Base-by-base conservation (phyloP, 2,329 filamentous ascomycete species). In the Colletotrichum viniferum region DNA sequence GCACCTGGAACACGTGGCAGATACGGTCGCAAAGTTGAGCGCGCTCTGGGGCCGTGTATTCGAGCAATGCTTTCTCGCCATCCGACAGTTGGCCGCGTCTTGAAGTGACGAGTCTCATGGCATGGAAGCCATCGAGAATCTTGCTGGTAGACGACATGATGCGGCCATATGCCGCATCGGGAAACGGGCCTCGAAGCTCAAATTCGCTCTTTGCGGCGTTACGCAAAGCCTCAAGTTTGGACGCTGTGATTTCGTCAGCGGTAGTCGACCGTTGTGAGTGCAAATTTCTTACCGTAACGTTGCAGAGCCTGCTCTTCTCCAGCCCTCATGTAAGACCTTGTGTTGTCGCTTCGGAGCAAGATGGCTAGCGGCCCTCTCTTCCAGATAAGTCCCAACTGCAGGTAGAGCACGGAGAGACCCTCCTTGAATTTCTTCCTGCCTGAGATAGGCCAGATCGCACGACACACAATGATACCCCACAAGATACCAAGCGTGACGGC, bases 311-410 rank as follows among this genome's bases (percentile, higher is more conserved):
- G 91, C 82, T 98, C 96, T 84, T 98, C 97, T 43, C 93, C 91
- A n/a, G 96, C 91, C 77, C 93, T 93, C 90, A 98, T 96, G 83
- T 98, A 98, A 7, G 92, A 91, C 43, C 89, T 85, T 5, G 88
- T 86, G 76, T 85, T 86, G 77, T 91, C 87, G 74, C 89, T 91
- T 61, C 92, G 89, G 1, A 92, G 86, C 71, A 98, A 89, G 8
- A 93, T 91, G 6, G 94, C 93, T 28, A 99, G 87, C 1, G 97
- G 97, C 10, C 97, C 96, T 60, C 96, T 92, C 85, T 96, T 98
- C 97, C 97, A 99, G 78, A 98, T 96, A 38, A 99, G 89, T 18
- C 96, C 95, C 92, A 99, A 96, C 74, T 97, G 95, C 8, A 99
- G 89, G 91, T 97, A 98, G 14, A 99, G 87, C n/a, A 98, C 88